Percentiles rank a stretch among this genome's conserved stretches.
phyloP scores from a whole-genome alignment of 2,329 filamentous ascomycete genomes.

The Penicillium sp. region DNA sequence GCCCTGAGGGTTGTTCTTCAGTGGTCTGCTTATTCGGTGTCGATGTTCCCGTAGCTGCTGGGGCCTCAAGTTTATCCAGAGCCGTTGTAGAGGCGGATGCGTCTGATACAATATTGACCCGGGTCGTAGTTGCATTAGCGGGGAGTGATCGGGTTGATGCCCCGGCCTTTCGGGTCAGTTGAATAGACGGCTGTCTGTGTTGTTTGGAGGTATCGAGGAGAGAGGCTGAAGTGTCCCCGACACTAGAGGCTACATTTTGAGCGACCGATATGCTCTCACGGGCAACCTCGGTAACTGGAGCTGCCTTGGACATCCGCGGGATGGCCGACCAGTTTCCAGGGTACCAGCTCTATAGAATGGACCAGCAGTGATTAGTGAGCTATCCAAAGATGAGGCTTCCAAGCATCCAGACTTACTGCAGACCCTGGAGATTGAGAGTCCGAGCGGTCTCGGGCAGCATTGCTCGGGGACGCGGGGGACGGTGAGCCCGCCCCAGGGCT shows the following conservation, averaged over 20 bases:
- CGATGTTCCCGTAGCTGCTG: constrained; percentile 9
- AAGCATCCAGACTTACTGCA: constrained; percentile 26
- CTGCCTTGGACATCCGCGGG: constrained; percentile 42
- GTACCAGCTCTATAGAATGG: constrained; percentile 39
- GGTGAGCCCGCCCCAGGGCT: constrained; percentile 33
- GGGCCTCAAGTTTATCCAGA: constrained; percentile 18
- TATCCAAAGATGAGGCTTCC: background rate
- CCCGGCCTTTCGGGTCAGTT: constrained; percentile 41
- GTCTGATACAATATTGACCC: constrained; percentile 44
- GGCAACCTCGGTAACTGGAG: constrained; percentile 48
- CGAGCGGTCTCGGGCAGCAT: constrained; percentile 25
- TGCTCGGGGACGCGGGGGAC: constrained; percentile 22
- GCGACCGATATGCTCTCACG: constrained; percentile 48
- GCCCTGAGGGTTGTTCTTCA: constrained; percentile 8
- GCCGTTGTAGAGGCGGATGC: constrained; percentile 32
- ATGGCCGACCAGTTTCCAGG: constrained; percentile 43
- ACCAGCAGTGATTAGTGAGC: constrained; percentile 9
- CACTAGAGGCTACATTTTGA: constrained; percentile 35
- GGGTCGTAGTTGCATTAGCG: constrained; percentile 43
- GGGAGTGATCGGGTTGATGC: constrained; percentile 44
- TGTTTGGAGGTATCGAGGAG: constrained; percentile 25
- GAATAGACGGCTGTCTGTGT: constrained; percentile 36
- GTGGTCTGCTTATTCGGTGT: constrained; percentile 19
- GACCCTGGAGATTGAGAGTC: constrained; percentile 25
- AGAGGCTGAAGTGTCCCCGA: constrained; percentile 31